Evolutionary conservation across 75 land plant species (phyloP).

Genomic region (Picea glauca): DNA sequence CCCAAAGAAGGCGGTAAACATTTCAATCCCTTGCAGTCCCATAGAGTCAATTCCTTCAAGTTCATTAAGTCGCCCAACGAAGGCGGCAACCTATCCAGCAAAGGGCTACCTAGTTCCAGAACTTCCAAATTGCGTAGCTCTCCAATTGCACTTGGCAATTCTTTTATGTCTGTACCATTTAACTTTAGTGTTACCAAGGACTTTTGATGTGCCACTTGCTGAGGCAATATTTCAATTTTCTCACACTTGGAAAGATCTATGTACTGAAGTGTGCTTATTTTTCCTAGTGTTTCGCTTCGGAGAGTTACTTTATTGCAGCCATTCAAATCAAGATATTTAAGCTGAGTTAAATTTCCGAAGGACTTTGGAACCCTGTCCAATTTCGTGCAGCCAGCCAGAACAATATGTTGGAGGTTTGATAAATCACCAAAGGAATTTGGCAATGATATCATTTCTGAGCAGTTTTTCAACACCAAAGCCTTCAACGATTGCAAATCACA

Average conservation of each 20-base stretch:
- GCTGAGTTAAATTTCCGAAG: background rate
- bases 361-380: background rate
- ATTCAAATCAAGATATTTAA: background rate
- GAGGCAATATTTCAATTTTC: background rate
- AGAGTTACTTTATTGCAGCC: background rate
- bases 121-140: background rate
- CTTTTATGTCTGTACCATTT: background rate
- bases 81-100: background rate
- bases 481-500: background rate
- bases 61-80: background rate
- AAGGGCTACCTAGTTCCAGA: background rate
- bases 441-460: background rate
- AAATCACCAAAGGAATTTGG: background rate
- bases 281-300: background rate
- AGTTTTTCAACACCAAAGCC: background rate
- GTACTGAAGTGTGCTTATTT: background rate
- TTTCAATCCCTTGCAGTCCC: too few species aligned
- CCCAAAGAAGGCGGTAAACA: too few species aligned
- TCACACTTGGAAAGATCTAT: background rate
- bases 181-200: background rate
- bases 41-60: background rate
- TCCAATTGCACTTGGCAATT: background rate
- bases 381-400: background rate
- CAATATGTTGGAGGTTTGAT: background rate
- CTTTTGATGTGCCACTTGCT: background rate